Percentiles rank a stretch among this genome's conserved stretches.
These are phyloP conservation scores for Calophaca sinica DNA, from an alignment of 306 rosid species.

Conservation along the genomic window DNA sequence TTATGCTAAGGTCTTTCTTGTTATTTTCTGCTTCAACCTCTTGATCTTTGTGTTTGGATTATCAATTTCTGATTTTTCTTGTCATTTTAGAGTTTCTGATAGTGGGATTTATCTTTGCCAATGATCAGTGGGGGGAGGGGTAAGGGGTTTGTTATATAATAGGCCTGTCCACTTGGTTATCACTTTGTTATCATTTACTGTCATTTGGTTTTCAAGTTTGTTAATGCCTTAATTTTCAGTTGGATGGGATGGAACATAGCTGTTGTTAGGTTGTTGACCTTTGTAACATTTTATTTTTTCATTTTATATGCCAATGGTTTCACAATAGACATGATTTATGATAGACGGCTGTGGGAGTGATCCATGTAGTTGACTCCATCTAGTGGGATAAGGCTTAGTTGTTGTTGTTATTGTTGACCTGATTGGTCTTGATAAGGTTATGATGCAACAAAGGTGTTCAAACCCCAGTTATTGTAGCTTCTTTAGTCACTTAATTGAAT, in stretches of 20 bases:
- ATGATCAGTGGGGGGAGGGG: too few relatives aligned
- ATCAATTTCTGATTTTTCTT: neutral
- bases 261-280: neutral
- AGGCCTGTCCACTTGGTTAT: too few relatives aligned
- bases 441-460: conserved; percentile 27
- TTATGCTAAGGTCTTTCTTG: conserved; percentile 68
- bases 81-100: conserved; percentile 15
- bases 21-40: neutral
- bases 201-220: conserved; percentile 2
- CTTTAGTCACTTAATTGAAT: neutral
- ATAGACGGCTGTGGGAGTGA: too few relatives aligned
- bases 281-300: conserved; percentile 22
- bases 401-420: too few relatives aligned
- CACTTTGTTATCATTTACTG: neutral
- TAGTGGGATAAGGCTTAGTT: too few relatives aligned
- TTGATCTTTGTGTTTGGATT: neutral
- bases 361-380: too few relatives aligned
- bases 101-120: conserved; percentile 44
- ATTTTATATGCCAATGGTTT: neutral
- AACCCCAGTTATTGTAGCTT: too few relatives aligned
- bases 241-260: conserved; percentile 22
- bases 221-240: neutral
- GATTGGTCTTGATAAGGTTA: neutral
- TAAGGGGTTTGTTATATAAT: too few relatives aligned
- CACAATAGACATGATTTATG: too few relatives aligned